A percentile compares a stretch with the other conserved stretches of the same genome.
phyloP scores from a whole-genome alignment of 768 basidiomycete species.

The Rhodocollybia butyracea region DNA sequence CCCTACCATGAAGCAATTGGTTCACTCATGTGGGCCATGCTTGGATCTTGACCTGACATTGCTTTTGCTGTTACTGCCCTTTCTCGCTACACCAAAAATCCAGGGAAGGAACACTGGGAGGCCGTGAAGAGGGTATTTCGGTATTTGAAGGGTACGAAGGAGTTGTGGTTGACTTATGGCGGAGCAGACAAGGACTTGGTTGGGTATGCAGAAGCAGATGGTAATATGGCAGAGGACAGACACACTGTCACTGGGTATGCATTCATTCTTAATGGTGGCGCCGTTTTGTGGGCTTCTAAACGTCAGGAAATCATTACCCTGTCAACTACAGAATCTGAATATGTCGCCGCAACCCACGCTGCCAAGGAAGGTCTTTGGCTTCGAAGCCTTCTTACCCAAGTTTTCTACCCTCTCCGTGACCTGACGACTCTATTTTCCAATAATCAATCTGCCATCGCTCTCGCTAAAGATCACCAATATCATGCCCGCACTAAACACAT shows the following conservation, averaged over 20 bases:
- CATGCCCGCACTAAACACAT: conserved; percentile 24
- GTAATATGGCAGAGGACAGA: conserved; percentile 1
- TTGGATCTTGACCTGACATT: neutral
- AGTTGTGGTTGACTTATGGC: conserved; percentile 13
- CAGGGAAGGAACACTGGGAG: conserved; percentile 24
- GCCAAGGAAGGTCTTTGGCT: conserved; percentile 19
- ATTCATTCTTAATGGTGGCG: conserved; percentile 24
- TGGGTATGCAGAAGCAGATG: conserved; percentile 1
- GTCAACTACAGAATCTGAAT: conserved; percentile 18
- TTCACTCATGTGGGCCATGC: neutral
- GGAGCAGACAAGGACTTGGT: neutral
- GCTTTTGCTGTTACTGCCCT: conserved; percentile 17
- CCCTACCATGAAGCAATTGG: conserved; percentile 21
- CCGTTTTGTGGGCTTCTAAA: conserved; percentile 29
- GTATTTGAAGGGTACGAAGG: conserved; percentile 23
- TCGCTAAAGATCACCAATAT: conserved; percentile 2
- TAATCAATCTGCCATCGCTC: neutral
- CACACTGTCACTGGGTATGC: conserved; percentile 25
- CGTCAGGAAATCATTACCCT: conserved; percentile 27
- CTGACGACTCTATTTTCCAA: conserved; percentile 9
- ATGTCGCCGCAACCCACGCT: conserved; percentile 13
- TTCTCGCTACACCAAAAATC: conserved; percentile 22
- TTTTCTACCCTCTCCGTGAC: neutral
- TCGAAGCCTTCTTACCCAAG: conserved; percentile 16
- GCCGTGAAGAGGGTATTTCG: conserved; percentile 27